A percentile compares a stretch with the other conserved stretches of the same genome.
Evolutionary conservation across 495 filamentous ascomycete species (phyloP).

Genomic region (Neurospora intermedia): DNA sequence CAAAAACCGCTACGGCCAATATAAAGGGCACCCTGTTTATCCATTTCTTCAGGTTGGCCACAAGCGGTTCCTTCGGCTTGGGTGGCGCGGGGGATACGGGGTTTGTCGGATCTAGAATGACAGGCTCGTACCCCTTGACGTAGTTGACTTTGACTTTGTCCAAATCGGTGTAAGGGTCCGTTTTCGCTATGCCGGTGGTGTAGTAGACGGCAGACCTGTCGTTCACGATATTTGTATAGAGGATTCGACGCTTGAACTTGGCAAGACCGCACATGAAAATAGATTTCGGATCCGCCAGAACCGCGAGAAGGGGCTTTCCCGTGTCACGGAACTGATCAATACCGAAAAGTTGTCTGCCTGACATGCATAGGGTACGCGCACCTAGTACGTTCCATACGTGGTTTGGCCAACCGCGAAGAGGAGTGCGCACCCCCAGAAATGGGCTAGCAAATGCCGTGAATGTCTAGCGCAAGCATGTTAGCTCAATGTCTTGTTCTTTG

Average conservation of each 20-base stretch:
- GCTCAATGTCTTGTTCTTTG: background rate
- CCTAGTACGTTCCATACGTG: conserved; percentile 74
- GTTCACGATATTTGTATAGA: conserved; percentile 81
- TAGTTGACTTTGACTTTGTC: conserved; percentile 59
- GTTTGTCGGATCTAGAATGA: conserved; percentile 59
- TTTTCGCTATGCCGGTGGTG: conserved; percentile 62
- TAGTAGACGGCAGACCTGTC: conserved; percentile 74
- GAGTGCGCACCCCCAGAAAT: conserved; percentile 76
- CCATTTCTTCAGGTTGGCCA: conserved; percentile 19
- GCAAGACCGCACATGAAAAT: conserved; percentile 77
- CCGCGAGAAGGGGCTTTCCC: conserved; percentile 61
- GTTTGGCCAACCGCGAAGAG: conserved; percentile 53
- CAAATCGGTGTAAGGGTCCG: conserved; percentile 63
- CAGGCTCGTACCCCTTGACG: conserved; percentile 58
- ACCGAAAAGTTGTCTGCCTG: conserved; percentile 78
- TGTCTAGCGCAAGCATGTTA: conserved; percentile 44
- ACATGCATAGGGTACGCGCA: conserved; percentile 61
- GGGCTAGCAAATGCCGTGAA: conserved; percentile 89
- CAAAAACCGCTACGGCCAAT: conserved; percentile 49
- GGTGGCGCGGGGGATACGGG: conserved; percentile 42
- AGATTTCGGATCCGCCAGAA: conserved; percentile 73
- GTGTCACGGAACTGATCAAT: conserved; percentile 79
- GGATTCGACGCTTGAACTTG: conserved; percentile 56
- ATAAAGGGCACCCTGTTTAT: conserved; percentile 44
- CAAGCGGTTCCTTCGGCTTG: conserved; percentile 13